These are phyloP conservation scores for Colletotrichum liaoningense DNA, from an alignment of 2,329 filamentous ascomycete genomes.

Conservation along the genomic window DNA sequence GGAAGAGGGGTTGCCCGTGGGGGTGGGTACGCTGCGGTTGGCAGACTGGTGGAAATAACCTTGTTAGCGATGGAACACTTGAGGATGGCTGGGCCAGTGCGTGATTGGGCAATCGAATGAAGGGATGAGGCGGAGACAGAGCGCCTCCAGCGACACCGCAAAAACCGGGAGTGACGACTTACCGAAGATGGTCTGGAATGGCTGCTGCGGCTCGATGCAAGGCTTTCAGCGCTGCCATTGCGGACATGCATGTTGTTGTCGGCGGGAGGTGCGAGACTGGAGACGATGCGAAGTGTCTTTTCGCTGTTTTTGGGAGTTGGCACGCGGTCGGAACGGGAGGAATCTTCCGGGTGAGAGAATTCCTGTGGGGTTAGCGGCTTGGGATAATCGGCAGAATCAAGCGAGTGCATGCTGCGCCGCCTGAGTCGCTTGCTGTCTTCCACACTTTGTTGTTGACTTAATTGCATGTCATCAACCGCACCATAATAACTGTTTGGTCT, in stretches of 20 bases:
- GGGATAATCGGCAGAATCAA: conserved; percentile 59
- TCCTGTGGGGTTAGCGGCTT: conserved; percentile 51
- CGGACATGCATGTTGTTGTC: conserved; percentile 49
- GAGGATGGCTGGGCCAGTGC: conserved; percentile 40
- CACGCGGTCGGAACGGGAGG: conserved; percentile 34
- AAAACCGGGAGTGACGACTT: conserved; percentile 53
- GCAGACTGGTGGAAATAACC: conserved; percentile 62
- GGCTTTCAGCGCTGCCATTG: conserved; percentile 74
- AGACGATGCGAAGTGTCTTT: conserved; percentile 53
- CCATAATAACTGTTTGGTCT: conserved; percentile 66
- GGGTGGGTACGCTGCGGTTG: conserved; percentile 67
- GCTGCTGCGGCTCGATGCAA: conserved; percentile 67
- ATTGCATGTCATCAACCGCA: conserved; percentile 73
- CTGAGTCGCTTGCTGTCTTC: conserved; percentile 84
- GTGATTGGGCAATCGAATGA: conserved; percentile 57
- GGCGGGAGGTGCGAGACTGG: conserved; percentile 39
- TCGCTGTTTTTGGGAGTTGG: conserved; percentile 42
- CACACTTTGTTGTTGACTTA: conserved; percentile 65
- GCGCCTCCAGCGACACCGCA: not conserved
- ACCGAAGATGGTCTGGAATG: conserved; percentile 74
- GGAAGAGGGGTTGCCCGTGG: conserved; percentile 66
- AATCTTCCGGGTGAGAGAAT: conserved; percentile 45
- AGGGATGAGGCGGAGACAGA: conserved; percentile 19
- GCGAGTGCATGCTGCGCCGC: conserved; percentile 83
- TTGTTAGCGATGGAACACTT: conserved; percentile 58